Percentiles rank a stretch among this genome's conserved stretches.
Conservation (phyloP, 148 eudicot genomes). For the Heliamphora exappendiculata region DNA sequence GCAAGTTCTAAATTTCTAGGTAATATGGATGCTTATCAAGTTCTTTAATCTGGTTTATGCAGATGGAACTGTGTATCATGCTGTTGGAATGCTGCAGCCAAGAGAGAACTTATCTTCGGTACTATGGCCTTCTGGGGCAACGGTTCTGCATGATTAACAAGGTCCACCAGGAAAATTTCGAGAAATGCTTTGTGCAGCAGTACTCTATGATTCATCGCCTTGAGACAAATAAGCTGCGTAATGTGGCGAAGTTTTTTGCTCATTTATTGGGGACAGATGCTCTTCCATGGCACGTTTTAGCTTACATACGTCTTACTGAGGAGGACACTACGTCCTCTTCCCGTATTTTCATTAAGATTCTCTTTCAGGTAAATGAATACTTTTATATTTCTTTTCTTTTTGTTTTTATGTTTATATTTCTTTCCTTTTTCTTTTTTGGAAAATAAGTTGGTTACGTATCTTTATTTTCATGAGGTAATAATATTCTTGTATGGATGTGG, state of each 20-base stretch:
- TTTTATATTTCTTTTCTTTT: neutral
- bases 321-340: constrained; percentile 94
- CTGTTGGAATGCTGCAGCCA: constrained; percentile 95
- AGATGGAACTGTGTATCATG: constrained; percentile 97
- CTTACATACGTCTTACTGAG: constrained; percentile 79
- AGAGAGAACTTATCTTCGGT: constrained; percentile 88
- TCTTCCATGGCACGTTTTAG: constrained; percentile 81
- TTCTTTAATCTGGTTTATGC: constrained; percentile 20
- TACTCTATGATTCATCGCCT: constrained; percentile 94
- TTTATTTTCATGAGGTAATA: neutral
- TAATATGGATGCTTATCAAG: neutral
- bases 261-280: constrained; percentile 86
- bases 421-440: neutral
- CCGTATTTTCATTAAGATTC: constrained; percentile 92
- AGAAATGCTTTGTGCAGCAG: constrained; percentile 79
- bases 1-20: neutral
- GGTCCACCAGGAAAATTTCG: constrained; percentile 82
- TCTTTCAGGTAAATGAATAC: constrained; percentile 69
- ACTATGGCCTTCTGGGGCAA: constrained; percentile 89
- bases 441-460: neutral
- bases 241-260: constrained; percentile 91
- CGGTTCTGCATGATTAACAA: constrained; percentile 83
- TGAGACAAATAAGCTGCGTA: constrained; percentile 81
- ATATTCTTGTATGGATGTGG: neutral
- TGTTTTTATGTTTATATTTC: no score